phyloP scores from a whole-genome alignment of 805 yeast species.

The Millerozyma miso region DNA sequence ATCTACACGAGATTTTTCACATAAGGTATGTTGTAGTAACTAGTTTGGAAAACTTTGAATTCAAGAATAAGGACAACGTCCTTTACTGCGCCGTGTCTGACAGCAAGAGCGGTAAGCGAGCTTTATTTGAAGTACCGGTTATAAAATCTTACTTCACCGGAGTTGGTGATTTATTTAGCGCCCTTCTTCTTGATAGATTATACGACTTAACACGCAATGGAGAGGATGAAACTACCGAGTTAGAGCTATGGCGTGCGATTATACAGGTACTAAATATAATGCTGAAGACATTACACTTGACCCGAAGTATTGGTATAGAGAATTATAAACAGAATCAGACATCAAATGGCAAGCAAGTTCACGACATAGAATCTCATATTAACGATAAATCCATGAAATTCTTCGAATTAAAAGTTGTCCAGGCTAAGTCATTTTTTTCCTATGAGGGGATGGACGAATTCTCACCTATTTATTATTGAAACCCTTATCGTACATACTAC shows the following conservation, averaged over 20 bases:
- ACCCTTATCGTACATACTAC: too few species aligned
- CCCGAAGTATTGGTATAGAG: conserved; percentile 36
- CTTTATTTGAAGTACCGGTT: conserved; percentile 49
- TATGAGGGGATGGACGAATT: conserved; percentile 22
- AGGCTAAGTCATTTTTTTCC: conserved; percentile 43
- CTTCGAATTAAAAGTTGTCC: conserved; percentile 68
- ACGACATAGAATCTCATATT: conserved; percentile 27
- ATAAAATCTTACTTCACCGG: conserved; percentile 88
- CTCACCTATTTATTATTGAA: conserved; percentile 2
- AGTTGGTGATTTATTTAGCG: conserved; percentile 89
- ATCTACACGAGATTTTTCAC: conserved; percentile 44
- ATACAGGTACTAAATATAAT: conserved; percentile 54
- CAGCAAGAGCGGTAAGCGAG: conserved; percentile 9
- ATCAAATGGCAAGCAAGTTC: conserved; percentile 1
- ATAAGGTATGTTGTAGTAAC: conserved; percentile 66
- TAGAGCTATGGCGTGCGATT: conserved; percentile 22
- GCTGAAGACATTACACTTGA: conserved; percentile 46
- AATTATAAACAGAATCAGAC: conserved; percentile 15
- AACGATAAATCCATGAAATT: conserved; percentile 63
- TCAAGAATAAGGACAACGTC: conserved; percentile 12
- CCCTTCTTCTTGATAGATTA: conserved; percentile 65
- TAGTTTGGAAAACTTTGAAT: conserved; percentile 32
- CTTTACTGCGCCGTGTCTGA: conserved; percentile 26
- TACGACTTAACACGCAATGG: conserved; percentile 17
- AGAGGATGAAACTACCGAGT: neutral